Base-by-base conservation (phyloP, 495 filamentous ascomycete species). In the Amphirosellinia nigrospora region DNA sequence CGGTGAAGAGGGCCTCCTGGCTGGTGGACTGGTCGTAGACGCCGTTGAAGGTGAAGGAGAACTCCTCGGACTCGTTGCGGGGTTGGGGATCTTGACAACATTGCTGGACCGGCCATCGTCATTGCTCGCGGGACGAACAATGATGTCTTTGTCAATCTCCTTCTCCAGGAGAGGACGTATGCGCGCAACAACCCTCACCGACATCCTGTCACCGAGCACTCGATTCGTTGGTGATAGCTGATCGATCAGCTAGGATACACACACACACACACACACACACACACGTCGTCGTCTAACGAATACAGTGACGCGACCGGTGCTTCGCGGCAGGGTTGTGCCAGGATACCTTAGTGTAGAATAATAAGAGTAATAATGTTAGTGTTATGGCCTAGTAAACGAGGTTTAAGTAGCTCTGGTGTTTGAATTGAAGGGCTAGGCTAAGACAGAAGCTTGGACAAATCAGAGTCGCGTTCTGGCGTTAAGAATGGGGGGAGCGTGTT, bases 41-140 rank as follows among this genome's bases (percentile, higher is more conserved):
- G 53, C 92, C 87, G 84, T 94, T 97, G 87, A 98, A 99, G 36
- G 94, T 89, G 76, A 98, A 99, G 28, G 92, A 91, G 79, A 95
- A 99, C 69, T 93, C 90, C 76, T 99, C 96, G 7, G 87, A 84
- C 70, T 92, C 92, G 70, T 98, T 97, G 82, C 94, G 97, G 95
- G 94, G 79, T 93, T 98, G 26, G 96, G 96, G 75, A 99, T 97
- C 71, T 92, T 91, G 71, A 99, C 89, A 15, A 94, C 79, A 13
- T 88, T 94, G 66, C 76, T 77, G 7, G 83, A 79, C 71, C 78
- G 86, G 11, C 88, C 87, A 43, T 91, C 87, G 7, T 88, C 86
- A 72, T 78, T 79, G 73, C 79, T 76, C 76, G 87, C 83, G 0
- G 90, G 87, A 23, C 83, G 87, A 60, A 99, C 89, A 74, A 99